Evolutionary conservation across 805 yeast genomes (phyloP), one percentile per base, ranked within the genome.

Genomic region (Alloascoidea hylecoeti): DNA sequence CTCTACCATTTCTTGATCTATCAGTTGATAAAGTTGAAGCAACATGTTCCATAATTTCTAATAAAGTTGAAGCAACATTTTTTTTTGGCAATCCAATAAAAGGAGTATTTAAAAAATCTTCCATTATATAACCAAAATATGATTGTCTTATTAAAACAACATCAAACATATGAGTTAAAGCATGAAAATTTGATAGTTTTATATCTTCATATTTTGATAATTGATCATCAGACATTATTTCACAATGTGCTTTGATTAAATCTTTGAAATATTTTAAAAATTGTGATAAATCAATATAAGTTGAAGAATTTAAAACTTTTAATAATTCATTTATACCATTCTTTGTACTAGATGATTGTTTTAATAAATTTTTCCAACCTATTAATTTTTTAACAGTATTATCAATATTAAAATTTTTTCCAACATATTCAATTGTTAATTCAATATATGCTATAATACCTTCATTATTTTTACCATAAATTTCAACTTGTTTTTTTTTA

Each of bases 391-490:
- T 72, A 41, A 78, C 61, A 3, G 76, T 57, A 4, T 57, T 38
- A 41, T 78, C 84, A 15, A 73, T 57, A 47, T 81, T 80, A 57
- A 61, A 79, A 13, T 60, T 53, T 45, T 69, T 77, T 17, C 95
- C 95, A 39, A 76, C 72, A 52, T 80, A 83, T 38, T 70, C 75
- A 0, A 81, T 23, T 9, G 13, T 23, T 9, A 23, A 9, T n/a
- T 23, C 30, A 23, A 23, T n/a, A 23, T 23, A 23, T 9, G 30
- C 30, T 9, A 23, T 23, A 9, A n/a, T 9, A n/a, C 30, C 30
- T 23, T 23, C 30, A n/a, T n/a, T n/a, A 23, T 23, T 23, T n/a
- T 23, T 23, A n/a, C 30, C 30, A 9, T n/a, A 9, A 23, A 23
- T n/a, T 23, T 23, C 30, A 9, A 23, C 30, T n/a, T 23, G 30